Percentiles rank a stretch among this genome's conserved stretches.
Conservation (phyloP, 805 yeast genomes). For the Jamesozyma piceae region DNA sequence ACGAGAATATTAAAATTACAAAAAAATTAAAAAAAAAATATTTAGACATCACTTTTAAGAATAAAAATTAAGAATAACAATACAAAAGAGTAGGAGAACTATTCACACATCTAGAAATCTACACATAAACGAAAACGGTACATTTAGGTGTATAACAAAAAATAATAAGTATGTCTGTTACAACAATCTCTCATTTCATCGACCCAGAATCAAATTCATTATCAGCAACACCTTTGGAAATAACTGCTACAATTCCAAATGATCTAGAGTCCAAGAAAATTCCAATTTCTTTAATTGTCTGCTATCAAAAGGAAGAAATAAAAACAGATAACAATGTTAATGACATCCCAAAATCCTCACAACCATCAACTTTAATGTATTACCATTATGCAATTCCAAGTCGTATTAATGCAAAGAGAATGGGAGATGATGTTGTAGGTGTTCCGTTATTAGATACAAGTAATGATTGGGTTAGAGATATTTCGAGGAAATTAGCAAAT, state of each 20-base stretch:
- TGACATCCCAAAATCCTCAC: not conserved
- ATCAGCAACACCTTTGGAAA: constrained; percentile 9
- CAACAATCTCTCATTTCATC: constrained; percentile 11
- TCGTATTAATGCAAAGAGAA: constrained; percentile 1
- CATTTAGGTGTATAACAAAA: no score
- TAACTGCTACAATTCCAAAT: constrained; percentile 17
- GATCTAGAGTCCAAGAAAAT: constrained; percentile 11
- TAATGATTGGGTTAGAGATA: constrained; percentile 22
- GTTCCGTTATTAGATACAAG: constrained; percentile 21
- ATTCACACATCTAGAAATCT: no score
- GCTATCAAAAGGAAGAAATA: constrained; percentile 6
- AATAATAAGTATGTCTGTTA: constrained; percentile 12
- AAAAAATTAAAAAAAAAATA: no score
- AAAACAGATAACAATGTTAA: not conserved
- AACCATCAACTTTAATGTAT: constrained; percentile 11
- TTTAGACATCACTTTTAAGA: no score
- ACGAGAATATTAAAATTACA: no score
- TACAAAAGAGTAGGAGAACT: no score
- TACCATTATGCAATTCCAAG: constrained; percentile 25
- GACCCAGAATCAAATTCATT: constrained; percentile 6
- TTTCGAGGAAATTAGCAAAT: constrained; percentile 23
- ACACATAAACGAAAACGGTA: no score
- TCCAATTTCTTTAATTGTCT: constrained; percentile 17
- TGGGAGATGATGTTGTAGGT: constrained; percentile 15
- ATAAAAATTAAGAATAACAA: no score